Evolutionary conservation across 768 basidiomycete genomes (phyloP).

Genomic region (Naganishia friedmannii): DNA sequence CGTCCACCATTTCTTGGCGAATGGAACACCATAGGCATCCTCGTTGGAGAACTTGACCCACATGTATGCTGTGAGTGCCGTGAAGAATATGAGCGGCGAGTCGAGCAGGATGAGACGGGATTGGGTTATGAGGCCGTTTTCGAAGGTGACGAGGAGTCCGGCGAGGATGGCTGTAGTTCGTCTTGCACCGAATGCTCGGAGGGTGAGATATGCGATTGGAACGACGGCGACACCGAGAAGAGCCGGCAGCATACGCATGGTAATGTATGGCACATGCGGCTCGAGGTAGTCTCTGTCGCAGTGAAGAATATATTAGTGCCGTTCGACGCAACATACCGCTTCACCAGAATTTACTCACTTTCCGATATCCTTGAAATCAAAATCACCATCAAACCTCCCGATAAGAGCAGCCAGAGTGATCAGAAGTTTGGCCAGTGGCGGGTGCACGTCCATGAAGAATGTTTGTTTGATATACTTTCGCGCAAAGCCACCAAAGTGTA

Average conservation of each 20-base stretch:
- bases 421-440: constrained; percentile 89
- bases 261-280: constrained; percentile 83
- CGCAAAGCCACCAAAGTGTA: constrained; percentile 97
- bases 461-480: constrained; percentile 83
- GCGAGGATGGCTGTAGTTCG: constrained; percentile 88
- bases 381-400: constrained; percentile 83
- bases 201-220: constrained; percentile 85
- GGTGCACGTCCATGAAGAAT: constrained; percentile 81
- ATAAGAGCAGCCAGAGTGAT: constrained; percentile 87
- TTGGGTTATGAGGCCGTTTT: constrained; percentile 93
- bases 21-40: constrained; percentile 60
- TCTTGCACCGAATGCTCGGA: constrained; percentile 86
- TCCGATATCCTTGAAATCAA: constrained; percentile 97
- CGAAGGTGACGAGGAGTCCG: constrained; percentile 87
- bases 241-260: constrained; percentile 95
- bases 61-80: constrained; percentile 77
- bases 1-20: constrained; percentile 84
- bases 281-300: constrained; percentile 63
- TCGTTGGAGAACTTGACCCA: constrained; percentile 91
- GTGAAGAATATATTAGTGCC: not conserved
- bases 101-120: constrained; percentile 96
- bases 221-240: constrained; percentile 81
- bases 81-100: constrained; percentile 97
- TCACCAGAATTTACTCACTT: constrained; percentile 59
- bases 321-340: not conserved